These are phyloP conservation scores for Aspergillus haitiensis DNA, from an alignment of 495 filamentous ascomycete species.

Conservation along the genomic window DNA sequence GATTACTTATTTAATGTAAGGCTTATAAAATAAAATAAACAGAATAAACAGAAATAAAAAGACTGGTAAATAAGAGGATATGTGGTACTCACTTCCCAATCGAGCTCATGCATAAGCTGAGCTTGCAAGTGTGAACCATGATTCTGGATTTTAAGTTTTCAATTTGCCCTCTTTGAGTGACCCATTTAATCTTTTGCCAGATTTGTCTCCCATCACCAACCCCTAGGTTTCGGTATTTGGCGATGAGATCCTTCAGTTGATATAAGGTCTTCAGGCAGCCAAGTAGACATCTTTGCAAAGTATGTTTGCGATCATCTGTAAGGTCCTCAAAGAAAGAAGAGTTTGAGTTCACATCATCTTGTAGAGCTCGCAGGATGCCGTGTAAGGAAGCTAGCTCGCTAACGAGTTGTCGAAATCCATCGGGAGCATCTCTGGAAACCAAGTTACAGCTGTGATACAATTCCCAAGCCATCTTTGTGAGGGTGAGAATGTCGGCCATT, in stretches of 20 bases:
- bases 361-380: slow-evolving; percentile 30
- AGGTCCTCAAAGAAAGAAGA: slow-evolving; percentile 31
- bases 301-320: slow-evolving; percentile 27
- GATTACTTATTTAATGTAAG: too few species aligned
- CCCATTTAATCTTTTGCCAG: slow-evolving; percentile 42
- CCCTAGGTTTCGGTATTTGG: slow-evolving; percentile 30
- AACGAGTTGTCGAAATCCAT: slow-evolving; percentile 39
- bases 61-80: background rate
- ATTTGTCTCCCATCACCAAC: slow-evolving; percentile 32
- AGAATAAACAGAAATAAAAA: slow-evolving; percentile 4
- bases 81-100: slow-evolving; percentile 36
- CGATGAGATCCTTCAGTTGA: slow-evolving; percentile 31
- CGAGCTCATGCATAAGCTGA: slow-evolving; percentile 39
- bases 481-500: slow-evolving; percentile 31
- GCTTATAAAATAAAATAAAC: slow-evolving; percentile 29
- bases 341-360: slow-evolving; percentile 34
- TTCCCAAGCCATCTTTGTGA: slow-evolving; percentile 39
- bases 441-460: slow-evolving; percentile 38
- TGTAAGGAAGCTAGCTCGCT: slow-evolving; percentile 38
- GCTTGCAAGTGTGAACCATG: slow-evolving; percentile 37
- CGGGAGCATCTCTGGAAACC: slow-evolving; percentile 36
- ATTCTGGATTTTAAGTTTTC: slow-evolving; percentile 38
- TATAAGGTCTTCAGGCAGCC: slow-evolving; percentile 32
- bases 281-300: slow-evolving; percentile 33
- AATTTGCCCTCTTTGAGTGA: slow-evolving; percentile 34